Conservation (phyloP, 257 asterid species). For the Plantago elongata region DNA sequence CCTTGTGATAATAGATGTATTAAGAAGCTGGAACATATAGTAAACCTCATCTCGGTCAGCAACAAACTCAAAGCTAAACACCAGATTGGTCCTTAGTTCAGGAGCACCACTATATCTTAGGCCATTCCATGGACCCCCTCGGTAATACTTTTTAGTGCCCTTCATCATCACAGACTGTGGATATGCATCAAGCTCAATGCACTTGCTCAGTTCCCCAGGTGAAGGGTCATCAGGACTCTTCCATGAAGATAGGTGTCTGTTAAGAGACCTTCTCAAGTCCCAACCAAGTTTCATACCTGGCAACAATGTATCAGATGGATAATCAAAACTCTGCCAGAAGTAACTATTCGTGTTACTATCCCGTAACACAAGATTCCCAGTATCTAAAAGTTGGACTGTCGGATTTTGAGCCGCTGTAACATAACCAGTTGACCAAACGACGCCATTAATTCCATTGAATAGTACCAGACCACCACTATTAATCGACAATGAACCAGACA, state of each 20-base stretch:
- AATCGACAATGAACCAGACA: slow-evolving; percentile 24
- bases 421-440: slow-evolving; percentile 26
- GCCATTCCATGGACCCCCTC: background rate
- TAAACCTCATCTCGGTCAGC: slow-evolving; percentile 27
- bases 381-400: slow-evolving; percentile 23
- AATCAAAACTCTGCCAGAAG: background rate
- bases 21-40: slow-evolving; percentile 21
- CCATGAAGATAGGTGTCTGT: background rate
- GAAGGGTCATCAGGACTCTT: background rate
- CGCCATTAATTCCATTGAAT: slow-evolving; percentile 16
- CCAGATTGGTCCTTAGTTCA: slow-evolving; percentile 22
- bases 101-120: background rate
- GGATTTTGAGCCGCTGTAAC: slow-evolving; percentile 18
- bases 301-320: background rate
- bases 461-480: slow-evolving; percentile 22
- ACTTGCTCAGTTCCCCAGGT: background rate
- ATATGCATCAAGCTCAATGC: too few species aligned
- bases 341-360: slow-evolving; percentile 14
- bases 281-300: background rate
- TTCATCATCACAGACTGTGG: background rate
- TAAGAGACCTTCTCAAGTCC: background rate
- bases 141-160: background rate
- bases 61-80: slow-evolving; percentile 16
- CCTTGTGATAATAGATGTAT: slow-evolving; percentile 31
- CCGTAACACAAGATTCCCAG: slow-evolving; percentile 18